Evolutionary conservation across 192 early-diverging fungal genomes (phyloP).

Genomic region (Pilaira anomala): DNA sequence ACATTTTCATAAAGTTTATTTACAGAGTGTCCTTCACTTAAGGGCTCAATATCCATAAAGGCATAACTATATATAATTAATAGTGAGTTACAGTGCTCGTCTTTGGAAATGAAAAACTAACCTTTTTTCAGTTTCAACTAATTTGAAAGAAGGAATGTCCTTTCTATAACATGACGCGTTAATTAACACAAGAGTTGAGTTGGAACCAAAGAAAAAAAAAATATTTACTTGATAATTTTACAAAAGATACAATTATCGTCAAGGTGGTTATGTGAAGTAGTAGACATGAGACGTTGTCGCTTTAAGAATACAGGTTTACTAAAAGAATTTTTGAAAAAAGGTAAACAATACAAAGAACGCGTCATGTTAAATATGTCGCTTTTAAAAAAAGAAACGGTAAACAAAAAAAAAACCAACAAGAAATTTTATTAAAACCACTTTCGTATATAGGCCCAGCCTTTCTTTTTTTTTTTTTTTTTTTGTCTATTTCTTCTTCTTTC

Average conservation of each 20-base stretch:
- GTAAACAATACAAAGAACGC: no score
- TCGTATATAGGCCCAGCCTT: no score
- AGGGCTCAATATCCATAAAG: constrained; percentile 80
- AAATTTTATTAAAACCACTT: no score
- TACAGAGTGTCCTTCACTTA: constrained; percentile 70
- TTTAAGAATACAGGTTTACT: neutral
- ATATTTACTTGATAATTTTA: constrained; percentile 66
- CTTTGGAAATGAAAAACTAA: constrained; percentile 15
- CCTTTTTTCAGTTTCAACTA: constrained; percentile 77
- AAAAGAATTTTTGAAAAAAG: constrained; percentile 11
- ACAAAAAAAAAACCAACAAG: no score
- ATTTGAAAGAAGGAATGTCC: constrained; percentile 78
- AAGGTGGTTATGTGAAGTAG: constrained; percentile 31
- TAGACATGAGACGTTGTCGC: constrained; percentile 8
- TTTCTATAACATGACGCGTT: constrained; percentile 37
- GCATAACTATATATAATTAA: constrained; percentile 46
- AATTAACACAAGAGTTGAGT: no score
- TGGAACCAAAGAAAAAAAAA: neutral
- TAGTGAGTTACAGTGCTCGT: neutral
- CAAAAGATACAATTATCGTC: constrained; percentile 80
- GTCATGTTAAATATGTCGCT: no score
- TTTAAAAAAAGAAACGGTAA: no score
- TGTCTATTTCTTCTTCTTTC: no score
- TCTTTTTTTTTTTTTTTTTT: no score
- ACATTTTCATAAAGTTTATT: constrained; percentile 14